A percentile compares a stretch with the other conserved stretches of the same genome.
Conservation (phyloP, 352 stramenopile genomes). For the Pythium phragmitis region DNA sequence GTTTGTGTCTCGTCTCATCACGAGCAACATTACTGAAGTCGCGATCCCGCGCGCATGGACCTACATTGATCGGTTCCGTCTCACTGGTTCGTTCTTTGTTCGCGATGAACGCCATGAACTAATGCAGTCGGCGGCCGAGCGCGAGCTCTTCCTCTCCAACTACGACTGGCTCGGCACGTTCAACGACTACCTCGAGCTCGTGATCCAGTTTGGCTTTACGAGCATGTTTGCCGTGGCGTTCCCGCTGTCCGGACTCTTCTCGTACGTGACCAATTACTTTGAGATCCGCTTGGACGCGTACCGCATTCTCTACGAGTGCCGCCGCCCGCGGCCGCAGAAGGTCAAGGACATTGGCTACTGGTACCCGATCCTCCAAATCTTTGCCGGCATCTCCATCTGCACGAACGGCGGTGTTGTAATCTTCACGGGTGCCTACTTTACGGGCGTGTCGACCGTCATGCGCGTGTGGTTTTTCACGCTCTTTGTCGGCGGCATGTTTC, state of each 20-base stretch:
- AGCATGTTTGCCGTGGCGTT: conserved; percentile 92
- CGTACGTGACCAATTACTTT: conserved; percentile 92
- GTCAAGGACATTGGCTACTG: conserved; percentile 92
- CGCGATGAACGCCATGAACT: conserved; percentile 23
- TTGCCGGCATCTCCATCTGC: conserved; percentile 90
- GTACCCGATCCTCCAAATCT: conserved; percentile 87
- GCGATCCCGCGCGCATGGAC: conserved; percentile 72
- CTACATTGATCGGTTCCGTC: conserved; percentile 64
- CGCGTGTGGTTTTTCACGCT: conserved; percentile 81
- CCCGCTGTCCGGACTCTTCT: conserved; percentile 90
- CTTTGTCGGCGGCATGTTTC: conserved; percentile 79
- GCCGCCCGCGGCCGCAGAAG: conserved; percentile 74
- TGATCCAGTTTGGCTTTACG: conserved; percentile 87
- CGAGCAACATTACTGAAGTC: conserved; percentile 78
- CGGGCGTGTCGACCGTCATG: conserved; percentile 42
- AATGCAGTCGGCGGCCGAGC: conserved; percentile 53
- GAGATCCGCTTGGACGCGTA: conserved; percentile 91
- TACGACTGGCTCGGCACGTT: conserved; percentile 88
- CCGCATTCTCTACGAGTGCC: conserved; percentile 79
- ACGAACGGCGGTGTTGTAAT: conserved; percentile 93
- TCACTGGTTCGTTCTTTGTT: conserved; percentile 54
- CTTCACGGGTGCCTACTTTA: conserved; percentile 89
- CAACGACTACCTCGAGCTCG: conserved; percentile 94
- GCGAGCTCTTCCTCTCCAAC: conserved; percentile 74
- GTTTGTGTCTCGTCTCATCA: conserved; percentile 87